Base-by-base conservation (phyloP, 2,329 filamentous ascomycete species). In the Phialophora macrospora region DNA sequence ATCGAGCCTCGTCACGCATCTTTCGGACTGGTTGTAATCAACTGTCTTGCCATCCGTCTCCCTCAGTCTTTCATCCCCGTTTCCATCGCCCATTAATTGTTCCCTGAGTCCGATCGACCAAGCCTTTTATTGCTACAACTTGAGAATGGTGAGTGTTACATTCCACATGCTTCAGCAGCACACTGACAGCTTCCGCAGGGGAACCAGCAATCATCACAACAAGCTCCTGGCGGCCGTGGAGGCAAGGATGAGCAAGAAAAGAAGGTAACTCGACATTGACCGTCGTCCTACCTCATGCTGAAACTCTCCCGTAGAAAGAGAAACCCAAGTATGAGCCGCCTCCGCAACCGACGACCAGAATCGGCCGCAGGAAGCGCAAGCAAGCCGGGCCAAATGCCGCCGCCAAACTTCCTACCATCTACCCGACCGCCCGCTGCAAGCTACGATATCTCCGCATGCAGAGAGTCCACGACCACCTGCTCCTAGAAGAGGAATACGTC, bases 271-370 rank as follows among this genome's bases (percentile, higher is more conserved):
- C 32, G 26, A 30, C 22, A 3, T 30, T 8, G 3, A 22, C 22
- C 87, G 94, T 91, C 62, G 78, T 51, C 32, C 28, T 28, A 44
- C 7, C 14, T 14, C 63, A 32, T 49, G 46, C 66, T 73, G 60
- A 73, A 51, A 48, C 20, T 48, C n/a, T 38, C n/a, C 58, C 67
- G 73, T 75, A 97, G 94, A 98, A 99, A 87, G 94, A 99, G 70
- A 99, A 99, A 89, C 95, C 95, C 77, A 98, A 97, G 90, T 99
- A 99, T 85, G 95, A 99, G 81, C 95, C 95, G 71, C 95, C 95
- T 73, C 95, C 95, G 80, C 90, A 94, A 76, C 95, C 95, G 70
- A 99, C 95, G 69, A 98, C 95, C 72, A 92, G 95, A 78, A 90
- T 99, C 78, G 95, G 95, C 68, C 92, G 94, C 76, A 97, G 96